phyloP scores from a whole-genome alignment of 768 basidiomycete species.

The Trichaptum fuscoviolaceum region DNA sequence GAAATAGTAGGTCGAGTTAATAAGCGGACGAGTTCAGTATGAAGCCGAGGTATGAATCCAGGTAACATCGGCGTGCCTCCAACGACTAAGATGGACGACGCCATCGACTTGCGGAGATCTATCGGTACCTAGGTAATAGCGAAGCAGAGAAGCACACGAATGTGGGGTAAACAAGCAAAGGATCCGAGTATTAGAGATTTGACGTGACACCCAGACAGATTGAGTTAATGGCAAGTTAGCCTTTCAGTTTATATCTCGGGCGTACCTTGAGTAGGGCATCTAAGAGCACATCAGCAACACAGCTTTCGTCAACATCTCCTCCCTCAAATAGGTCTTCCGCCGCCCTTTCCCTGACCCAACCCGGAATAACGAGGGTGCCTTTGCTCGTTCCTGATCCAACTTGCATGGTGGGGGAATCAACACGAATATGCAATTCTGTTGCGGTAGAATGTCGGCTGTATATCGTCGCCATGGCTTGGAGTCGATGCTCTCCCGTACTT shows the following conservation, averaged over 20 bases:
- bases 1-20: conserved; percentile 33
- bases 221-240: conserved; percentile 6
- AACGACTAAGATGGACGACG: conserved; percentile 76
- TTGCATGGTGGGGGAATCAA: conserved; percentile 60
- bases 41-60: conserved; percentile 88
- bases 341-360: conserved; percentile 91
- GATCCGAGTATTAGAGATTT: neutral
- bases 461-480: conserved; percentile 63
- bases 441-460: conserved; percentile 77
- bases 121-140: conserved; percentile 63
- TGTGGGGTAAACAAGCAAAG: neutral
- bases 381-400: conserved; percentile 50
- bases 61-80: conserved; percentile 92
- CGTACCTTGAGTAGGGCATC: conserved; percentile 74
- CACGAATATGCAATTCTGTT: conserved; percentile 64
- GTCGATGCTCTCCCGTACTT: conserved; percentile 39
- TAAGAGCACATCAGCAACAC: conserved; percentile 76
- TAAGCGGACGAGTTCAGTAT: conserved; percentile 64
- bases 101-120: conserved; percentile 81
- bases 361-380: conserved; percentile 81
- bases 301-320: conserved; percentile 83
- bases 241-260: neutral
- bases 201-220: neutral
- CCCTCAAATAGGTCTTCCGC: conserved; percentile 89
- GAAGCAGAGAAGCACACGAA: neutral